Evolutionary conservation across 2,329 filamentous ascomycete species (phyloP), one percentile per base, ranked within the genome.

Genomic region (Zasmidium cellare): DNA sequence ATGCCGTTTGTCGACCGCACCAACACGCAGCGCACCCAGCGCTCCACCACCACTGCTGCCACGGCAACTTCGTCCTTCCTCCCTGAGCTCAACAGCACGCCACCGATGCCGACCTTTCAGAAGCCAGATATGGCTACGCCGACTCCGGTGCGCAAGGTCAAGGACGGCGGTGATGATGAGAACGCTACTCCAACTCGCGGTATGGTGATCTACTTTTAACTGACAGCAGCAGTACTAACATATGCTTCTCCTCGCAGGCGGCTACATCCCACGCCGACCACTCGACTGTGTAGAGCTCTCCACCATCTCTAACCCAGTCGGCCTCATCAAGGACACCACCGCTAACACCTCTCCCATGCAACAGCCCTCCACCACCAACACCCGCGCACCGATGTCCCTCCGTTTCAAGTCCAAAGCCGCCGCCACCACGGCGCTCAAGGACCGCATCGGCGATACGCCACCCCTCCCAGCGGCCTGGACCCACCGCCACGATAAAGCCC

Each of bases 391-490:
- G 25, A n/a, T n/a, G n/a, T n/a, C n/a, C n/a, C n/a, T n/a, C n/a
- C 25, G 25, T 28, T 5, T 5, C 25, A 28, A 28, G 3, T 18
- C 45, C 11, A 19, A 18, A 22, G 24, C 49, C 3, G 20, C 16
- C 24, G 12, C 25, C 25, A 41, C 24, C 18, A 31, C 25, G 16
- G 20, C 50, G 18, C 31, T 52, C 50, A 12, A 24, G 38, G 67
- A 69, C 47, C 65, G 67, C 46, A 45, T 68, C 14, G 55, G 58
- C 18, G 64, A 68, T n/a, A 66, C 65, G 1, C 69, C 67, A 22
- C 65, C 68, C 0, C 58, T 75, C 1, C 72, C 72, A 9, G 45
- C 53, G 9, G 51, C 49, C 48, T 75, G 73, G 72, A 63, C 41
- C 3, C 22, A 53, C 2, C 53, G 66, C n/a, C 69, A 72, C 52